Evolutionary conservation across 495 filamentous ascomycete species (phyloP).

Genomic region (Cladorrhinum samala): DNA sequence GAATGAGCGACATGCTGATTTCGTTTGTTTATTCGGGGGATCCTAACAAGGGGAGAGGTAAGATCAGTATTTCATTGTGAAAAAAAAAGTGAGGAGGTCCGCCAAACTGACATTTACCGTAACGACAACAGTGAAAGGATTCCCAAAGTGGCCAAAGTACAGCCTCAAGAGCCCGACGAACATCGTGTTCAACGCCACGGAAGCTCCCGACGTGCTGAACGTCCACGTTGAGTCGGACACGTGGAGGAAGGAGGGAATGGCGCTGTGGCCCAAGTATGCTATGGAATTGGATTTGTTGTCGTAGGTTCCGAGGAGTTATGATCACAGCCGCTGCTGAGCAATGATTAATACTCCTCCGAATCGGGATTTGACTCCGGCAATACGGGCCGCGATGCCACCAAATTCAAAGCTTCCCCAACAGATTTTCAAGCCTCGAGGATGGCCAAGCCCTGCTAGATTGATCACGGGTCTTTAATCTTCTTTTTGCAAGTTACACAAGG

Average conservation of each 20-base stretch:
- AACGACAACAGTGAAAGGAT: neutral
- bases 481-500: too few species aligned
- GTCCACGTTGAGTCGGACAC: conserved; percentile 8
- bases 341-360: too few species aligned
- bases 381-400: too few species aligned
- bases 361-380: too few species aligned
- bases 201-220: conserved; percentile 1
- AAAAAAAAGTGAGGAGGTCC: too few species aligned
- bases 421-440: too few species aligned
- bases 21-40: conserved; percentile 4
- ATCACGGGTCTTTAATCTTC: too few species aligned
- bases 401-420: too few species aligned
- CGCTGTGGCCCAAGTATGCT: neutral
- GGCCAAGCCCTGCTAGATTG: too few species aligned
- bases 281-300: neutral
- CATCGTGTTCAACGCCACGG: conserved; percentile 7
- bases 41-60: conserved; percentile 4
- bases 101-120: neutral
- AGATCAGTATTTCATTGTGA: too few species aligned
- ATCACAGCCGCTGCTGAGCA: too few species aligned
- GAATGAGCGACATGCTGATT: conserved; percentile 1
- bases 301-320: neutral
- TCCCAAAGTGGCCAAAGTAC: conserved; percentile 7
- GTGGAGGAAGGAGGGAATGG: conserved; percentile 6
- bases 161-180: neutral